phyloP scores from a whole-genome alignment of 2,329 filamentous ascomycete genomes.

The Mycosphaerella sp. region DNA sequence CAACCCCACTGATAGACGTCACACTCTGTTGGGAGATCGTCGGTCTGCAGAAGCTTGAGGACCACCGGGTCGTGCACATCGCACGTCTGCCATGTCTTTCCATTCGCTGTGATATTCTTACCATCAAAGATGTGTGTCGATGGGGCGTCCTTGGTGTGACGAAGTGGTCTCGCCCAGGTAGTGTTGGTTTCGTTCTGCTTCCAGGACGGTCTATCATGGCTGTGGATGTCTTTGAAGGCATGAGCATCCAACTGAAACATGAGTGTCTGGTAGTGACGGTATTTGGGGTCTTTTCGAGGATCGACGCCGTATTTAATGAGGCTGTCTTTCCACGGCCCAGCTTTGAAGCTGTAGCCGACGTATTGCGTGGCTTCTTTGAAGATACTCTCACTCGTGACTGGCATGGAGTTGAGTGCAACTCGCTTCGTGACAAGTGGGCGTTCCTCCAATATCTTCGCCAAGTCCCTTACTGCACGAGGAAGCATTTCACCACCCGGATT shows the following conservation, averaged over 20 bases:
- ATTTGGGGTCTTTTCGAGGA: slow-evolving; percentile 68
- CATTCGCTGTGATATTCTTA: slow-evolving; percentile 64
- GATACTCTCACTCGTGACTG: slow-evolving; percentile 44
- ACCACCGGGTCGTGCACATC: slow-evolving; percentile 81
- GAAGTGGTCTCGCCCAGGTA: slow-evolving; percentile 16
- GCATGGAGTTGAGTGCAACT: slow-evolving; percentile 67
- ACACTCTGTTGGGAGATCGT: slow-evolving; percentile 43
- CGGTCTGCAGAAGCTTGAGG: slow-evolving; percentile 56
- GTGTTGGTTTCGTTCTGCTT: slow-evolving; percentile 14
- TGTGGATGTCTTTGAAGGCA: slow-evolving; percentile 20
- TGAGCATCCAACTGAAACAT: slow-evolving; percentile 63
- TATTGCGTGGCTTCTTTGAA: slow-evolving; percentile 75
- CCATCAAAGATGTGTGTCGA: slow-evolving; percentile 78
- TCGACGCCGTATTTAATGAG: slow-evolving; percentile 82
- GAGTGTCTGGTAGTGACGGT: slow-evolving; percentile 79
- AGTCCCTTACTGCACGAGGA: slow-evolving; percentile 55
- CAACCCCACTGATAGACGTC: slow-evolving; percentile 62
- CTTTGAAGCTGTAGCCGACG: slow-evolving; percentile 85
- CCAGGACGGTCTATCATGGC: slow-evolving; percentile 1
- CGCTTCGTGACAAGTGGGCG: slow-evolving; percentile 84
- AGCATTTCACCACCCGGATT: slow-evolving; percentile 42
- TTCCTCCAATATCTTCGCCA: slow-evolving; percentile 60
- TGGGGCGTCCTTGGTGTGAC: slow-evolving; percentile 27
- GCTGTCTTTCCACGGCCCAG: slow-evolving; percentile 84
- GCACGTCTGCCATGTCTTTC: slow-evolving; percentile 90